Conservation (phyloP, 805 yeast genomes). For the Zygoascus ofunaensis region DNA sequence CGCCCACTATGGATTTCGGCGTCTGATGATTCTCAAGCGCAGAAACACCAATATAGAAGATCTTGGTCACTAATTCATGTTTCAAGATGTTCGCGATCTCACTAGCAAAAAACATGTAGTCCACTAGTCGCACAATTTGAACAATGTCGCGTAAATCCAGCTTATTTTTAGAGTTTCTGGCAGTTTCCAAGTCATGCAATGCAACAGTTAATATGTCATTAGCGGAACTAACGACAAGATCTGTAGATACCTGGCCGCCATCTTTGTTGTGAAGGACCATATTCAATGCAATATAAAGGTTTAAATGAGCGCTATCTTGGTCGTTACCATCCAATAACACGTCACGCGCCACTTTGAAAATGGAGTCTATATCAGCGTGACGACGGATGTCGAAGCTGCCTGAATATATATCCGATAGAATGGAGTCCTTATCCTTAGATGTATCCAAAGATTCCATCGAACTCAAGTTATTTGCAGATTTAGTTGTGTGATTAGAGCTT, state of each 20-base stretch:
- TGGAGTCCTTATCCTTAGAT: background rate
- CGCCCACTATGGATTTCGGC: constrained; percentile 13
- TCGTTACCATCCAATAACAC: constrained; percentile 6
- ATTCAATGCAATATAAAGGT: constrained; percentile 13
- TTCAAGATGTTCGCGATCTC: constrained; percentile 13
- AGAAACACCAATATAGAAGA: constrained; percentile 13
- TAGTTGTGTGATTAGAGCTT: background rate
- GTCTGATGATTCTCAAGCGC: constrained; percentile 12
- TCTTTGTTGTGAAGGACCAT: constrained; percentile 7
- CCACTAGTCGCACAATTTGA: constrained; percentile 15
- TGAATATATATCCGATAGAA: constrained; percentile 12
- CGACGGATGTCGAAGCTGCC: constrained; percentile 8
- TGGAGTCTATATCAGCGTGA: constrained; percentile 8
- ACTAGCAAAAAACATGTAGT: constrained; percentile 13
- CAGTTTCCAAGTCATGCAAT: constrained; percentile 12
- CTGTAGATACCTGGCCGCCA: constrained; percentile 9
- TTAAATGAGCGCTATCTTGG: constrained; percentile 3
- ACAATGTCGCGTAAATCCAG: constrained; percentile 11
- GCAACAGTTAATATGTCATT: constrained; percentile 10
- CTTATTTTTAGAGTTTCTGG: constrained; percentile 8
- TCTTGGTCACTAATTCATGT: constrained; percentile 12
- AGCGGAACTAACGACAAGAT: constrained; percentile 9
- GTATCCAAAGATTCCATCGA: background rate
- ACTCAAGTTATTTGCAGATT: background rate
- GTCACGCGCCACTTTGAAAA: constrained; percentile 10